Conservation (phyloP, 2,329 filamentous ascomycete genomes). For the Thielaviopsis ethacetica region DNA sequence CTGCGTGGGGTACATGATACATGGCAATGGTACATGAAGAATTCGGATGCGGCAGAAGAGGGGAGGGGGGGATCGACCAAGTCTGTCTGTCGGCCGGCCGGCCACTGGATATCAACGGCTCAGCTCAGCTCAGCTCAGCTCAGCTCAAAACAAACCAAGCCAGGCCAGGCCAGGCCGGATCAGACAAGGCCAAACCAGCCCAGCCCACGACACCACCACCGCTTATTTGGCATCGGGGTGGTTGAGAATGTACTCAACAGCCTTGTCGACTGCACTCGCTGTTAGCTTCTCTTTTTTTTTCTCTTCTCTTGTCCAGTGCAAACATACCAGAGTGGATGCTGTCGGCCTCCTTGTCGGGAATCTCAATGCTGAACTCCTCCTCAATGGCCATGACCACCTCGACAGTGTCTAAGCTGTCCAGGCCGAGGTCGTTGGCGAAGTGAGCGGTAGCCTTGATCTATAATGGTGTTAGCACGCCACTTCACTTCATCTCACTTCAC, state of each 20-base stretch:
- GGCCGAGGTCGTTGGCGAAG: conserved; percentile 92
- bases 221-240: conserved; percentile 73
- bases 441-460: conserved; percentile 73
- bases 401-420: conserved; percentile 95
- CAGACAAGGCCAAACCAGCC: not conserved
- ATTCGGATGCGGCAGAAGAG: not conserved
- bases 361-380: conserved; percentile 86
- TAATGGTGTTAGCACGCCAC: not conserved
- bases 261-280: conserved; percentile 64
- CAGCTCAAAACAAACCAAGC: too few species aligned
- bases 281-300: not conserved
- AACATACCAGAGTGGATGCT: conserved; percentile 78
- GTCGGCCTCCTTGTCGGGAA: conserved; percentile 93
- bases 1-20: not conserved
- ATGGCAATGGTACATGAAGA: not conserved
- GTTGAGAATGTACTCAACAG: conserved; percentile 81
- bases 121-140: too few species aligned
- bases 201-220: not conserved
- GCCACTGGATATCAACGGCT: too few species aligned
- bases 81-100: too few species aligned
- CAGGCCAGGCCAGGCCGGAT: too few species aligned
- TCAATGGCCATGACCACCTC: conserved; percentile 99
- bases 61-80: not conserved
- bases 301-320: not conserved
- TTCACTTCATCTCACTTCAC: not conserved